These are phyloP conservation scores for Nicotiana noctiflora DNA, from an alignment of 257 asterid species.

Conservation along the genomic window DNA sequence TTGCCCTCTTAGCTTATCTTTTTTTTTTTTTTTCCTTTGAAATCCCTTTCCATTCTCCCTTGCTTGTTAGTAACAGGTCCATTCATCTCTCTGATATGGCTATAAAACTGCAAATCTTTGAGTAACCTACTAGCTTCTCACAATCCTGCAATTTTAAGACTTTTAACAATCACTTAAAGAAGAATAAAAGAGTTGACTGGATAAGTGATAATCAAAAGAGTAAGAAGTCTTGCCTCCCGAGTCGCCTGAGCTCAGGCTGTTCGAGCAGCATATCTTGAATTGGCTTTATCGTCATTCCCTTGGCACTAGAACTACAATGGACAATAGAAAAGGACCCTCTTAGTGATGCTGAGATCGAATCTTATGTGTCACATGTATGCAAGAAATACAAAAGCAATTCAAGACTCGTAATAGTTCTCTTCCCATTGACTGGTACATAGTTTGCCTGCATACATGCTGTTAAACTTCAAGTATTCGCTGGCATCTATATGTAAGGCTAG, in stretches of 20 bases:
- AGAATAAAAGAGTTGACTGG: neutral
- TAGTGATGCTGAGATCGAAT: neutral
- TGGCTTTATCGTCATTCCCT: slow-evolving; percentile 30
- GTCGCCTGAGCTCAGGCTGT: slow-evolving; percentile 65
- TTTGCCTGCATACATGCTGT: neutral
- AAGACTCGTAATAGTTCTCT: neutral
- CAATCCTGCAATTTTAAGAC: slow-evolving; percentile 24
- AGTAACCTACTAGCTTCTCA: slow-evolving; percentile 18
- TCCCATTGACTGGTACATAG: neutral
- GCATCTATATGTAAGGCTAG: neutral
- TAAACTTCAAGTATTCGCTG: neutral
- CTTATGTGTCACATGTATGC: neutral
- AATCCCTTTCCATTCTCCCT: neutral
- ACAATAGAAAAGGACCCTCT: neutral
- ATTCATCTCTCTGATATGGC: neutral
- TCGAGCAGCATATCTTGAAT: slow-evolving; percentile 68
- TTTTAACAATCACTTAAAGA: neutral
- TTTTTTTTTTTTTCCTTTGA: neutral
- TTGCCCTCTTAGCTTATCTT: neutral
- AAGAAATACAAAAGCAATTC: neutral
- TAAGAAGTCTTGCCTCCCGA: slow-evolving; percentile 48
- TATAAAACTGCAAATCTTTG: neutral
- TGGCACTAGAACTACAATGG: slow-evolving; percentile 26
- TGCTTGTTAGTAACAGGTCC: neutral
- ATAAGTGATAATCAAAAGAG: neutral